These are phyloP conservation scores for Mycena alexandri DNA, from an alignment of 768 basidiomycete genomes.

Conservation along the genomic window DNA sequence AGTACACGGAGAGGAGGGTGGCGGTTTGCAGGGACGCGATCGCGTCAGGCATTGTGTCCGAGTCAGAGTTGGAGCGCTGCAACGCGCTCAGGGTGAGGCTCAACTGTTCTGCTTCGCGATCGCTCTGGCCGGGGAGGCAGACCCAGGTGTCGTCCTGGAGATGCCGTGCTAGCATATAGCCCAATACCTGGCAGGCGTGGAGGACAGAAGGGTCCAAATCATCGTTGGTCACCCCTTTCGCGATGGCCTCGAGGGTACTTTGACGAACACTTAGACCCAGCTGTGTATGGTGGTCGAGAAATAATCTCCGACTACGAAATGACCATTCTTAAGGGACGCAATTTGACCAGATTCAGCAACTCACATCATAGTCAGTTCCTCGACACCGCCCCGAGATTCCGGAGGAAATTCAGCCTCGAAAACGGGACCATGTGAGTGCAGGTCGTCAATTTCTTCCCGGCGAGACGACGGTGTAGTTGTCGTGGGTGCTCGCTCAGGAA, in stretches of 20 bases:
- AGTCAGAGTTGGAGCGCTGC: background rate
- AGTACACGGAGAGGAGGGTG: conserved; percentile 23
- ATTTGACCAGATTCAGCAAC: background rate
- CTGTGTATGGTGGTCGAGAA: conserved; percentile 25
- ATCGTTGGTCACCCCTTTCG: background rate
- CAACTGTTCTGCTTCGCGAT: conserved; percentile 22
- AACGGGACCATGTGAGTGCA: background rate
- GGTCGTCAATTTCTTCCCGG: background rate
- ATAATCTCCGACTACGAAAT: conserved; percentile 16
- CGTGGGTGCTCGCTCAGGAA: background rate
- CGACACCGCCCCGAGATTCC: background rate
- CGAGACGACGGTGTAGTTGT: background rate
- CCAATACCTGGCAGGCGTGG: conserved; percentile 32
- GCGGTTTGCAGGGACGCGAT: conserved; percentile 18
- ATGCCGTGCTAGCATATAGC: conserved; percentile 30
- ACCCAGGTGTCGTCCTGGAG: conserved; percentile 2
- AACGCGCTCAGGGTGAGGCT: background rate
- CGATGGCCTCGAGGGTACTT: conserved; percentile 1
- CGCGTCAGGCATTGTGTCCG: background rate
- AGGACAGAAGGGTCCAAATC: conserved; percentile 17
- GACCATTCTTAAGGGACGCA: background rate
- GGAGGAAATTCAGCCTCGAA: background rate
- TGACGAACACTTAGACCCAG: conserved; percentile 24
- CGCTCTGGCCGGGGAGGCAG: conserved; percentile 11
- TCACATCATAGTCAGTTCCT: conserved; percentile 16